Evolutionary conservation across 2,329 filamentous ascomycete genomes (phyloP), one percentile per base, ranked within the genome.

Genomic region (Aspergillus thermomutatus): DNA sequence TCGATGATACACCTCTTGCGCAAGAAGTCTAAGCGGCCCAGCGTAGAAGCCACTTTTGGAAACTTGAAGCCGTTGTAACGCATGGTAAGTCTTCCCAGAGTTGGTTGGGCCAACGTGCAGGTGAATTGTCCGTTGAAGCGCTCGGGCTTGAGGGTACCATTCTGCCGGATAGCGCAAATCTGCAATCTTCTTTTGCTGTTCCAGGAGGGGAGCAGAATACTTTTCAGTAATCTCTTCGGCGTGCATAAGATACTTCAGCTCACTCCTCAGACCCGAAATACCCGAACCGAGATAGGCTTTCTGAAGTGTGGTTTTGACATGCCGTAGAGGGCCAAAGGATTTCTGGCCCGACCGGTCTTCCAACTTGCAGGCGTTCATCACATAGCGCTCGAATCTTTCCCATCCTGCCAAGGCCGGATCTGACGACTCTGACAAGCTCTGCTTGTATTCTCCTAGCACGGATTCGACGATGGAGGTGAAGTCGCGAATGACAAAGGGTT

Each of bases 31-130:
- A 47, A 99, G 78, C 0, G 94, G 94, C 0, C 95, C 94, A 3
- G 93, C 91, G 71, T 97, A 99, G 50, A 96, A 87, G 41, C 94
- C 94, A 8, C 80, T 82, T 28, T 87, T 82, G 2, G 88, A 87
- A 50, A 84, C 80, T 71, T 97, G 91, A 10, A 99, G 81, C 11
- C 89, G 86, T 75, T 96, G 88, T 61, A 99, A 77, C 0, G 94
- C 95, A 70, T 92, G 89, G 70, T 97, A 99, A 0, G 95, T 99
- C 80, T 99, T 99, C 56, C 94, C 94, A 0, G 94, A 97, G 73
- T 99, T 99, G 2, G 94, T 99, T 1, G 94, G 94, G 0, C 94
- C 94, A 50, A 99, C 92, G 67, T 99, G 94, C 21, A 99, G 79
- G 76, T 97, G 91, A 43, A 99, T 83, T 0, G 86, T 93, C 47